Evolutionary conservation across 768 basidiomycete species (phyloP).

Genomic region (Psilocybe sp.): DNA sequence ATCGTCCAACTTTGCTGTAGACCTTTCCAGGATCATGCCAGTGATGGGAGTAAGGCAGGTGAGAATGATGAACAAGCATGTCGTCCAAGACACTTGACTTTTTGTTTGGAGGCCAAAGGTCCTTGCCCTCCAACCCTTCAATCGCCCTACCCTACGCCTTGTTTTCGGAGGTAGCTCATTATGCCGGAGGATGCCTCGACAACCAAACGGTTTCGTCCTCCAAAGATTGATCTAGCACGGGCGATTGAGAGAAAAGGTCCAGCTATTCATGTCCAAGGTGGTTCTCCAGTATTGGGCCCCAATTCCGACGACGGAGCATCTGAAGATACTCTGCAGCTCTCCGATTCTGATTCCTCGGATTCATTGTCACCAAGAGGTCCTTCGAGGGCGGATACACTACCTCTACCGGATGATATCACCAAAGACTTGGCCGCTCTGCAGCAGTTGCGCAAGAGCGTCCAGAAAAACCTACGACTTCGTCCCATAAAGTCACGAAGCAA

Average conservation of each 20-base stretch:
- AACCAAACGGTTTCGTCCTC: constrained; percentile 47
- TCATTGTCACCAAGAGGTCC: constrained; percentile 24
- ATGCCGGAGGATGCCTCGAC: constrained; percentile 16
- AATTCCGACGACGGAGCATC: constrained; percentile 35
- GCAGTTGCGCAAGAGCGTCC: constrained; percentile 65
- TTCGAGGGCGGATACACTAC: background rate
- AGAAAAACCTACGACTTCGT: constrained; percentile 73
- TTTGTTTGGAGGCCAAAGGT: background rate
- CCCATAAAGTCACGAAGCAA: constrained; percentile 63
- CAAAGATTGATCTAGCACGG: constrained; percentile 45
- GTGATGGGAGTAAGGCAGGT: too few relatives aligned
- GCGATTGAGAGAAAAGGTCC: constrained; percentile 30
- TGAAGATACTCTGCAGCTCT: constrained; percentile 37
- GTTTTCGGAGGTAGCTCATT: background rate
- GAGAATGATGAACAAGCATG: too few relatives aligned
- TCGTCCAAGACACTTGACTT: background rate
- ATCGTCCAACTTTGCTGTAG: background rate
- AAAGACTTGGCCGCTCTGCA: constrained; percentile 69
- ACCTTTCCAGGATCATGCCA: background rate
- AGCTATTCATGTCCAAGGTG: constrained; percentile 34
- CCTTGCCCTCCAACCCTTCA: background rate
- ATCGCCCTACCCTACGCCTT: too few relatives aligned
- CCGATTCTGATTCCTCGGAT: constrained; percentile 33
- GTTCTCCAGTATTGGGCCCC: constrained; percentile 22
- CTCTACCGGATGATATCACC: constrained; percentile 53